Evolutionary conservation across 345 rosid genomes (phyloP).

Genomic region (Ceriops tagal): DNA sequence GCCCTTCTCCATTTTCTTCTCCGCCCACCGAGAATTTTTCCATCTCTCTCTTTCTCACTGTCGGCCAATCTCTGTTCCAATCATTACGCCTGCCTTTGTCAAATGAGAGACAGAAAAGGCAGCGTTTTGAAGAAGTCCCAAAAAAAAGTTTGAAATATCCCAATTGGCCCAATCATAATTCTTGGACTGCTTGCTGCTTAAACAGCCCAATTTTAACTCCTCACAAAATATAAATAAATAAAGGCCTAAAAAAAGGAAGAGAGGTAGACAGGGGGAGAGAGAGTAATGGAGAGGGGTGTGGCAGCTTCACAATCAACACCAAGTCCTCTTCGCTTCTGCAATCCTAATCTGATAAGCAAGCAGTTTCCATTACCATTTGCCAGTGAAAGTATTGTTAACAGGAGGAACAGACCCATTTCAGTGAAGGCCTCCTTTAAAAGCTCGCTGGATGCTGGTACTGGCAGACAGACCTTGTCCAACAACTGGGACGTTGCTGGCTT

Average conservation of each 20-base stretch:
- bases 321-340: constrained; percentile 25
- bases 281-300: constrained; percentile 35
- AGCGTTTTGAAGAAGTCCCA: too few species aligned
- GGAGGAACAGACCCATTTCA: constrained; percentile 27
- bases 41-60: constrained; percentile 11
- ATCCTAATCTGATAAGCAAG: constrained; percentile 17
- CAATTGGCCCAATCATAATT: too few species aligned
- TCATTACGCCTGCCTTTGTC: too few species aligned
- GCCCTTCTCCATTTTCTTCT: constrained; percentile 30
- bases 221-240: too few species aligned
- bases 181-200: too few species aligned
- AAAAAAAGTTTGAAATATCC: too few species aligned
- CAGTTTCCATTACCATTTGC: constrained; percentile 21
- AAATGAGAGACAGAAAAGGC: too few species aligned
- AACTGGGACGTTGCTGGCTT: constrained; percentile 58
- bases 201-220: too few species aligned
- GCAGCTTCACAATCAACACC: constrained; percentile 26
- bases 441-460: constrained; percentile 13
- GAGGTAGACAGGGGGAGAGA: neutral
- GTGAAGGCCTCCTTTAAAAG: constrained; percentile 43
- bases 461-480: constrained; percentile 49
- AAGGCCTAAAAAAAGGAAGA: too few species aligned
- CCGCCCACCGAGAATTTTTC: constrained; percentile 27
- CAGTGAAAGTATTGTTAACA: neutral
- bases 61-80: neutral